Conservation (phyloP, 106 monocot genomes). For the Acorus calamus region DNA sequence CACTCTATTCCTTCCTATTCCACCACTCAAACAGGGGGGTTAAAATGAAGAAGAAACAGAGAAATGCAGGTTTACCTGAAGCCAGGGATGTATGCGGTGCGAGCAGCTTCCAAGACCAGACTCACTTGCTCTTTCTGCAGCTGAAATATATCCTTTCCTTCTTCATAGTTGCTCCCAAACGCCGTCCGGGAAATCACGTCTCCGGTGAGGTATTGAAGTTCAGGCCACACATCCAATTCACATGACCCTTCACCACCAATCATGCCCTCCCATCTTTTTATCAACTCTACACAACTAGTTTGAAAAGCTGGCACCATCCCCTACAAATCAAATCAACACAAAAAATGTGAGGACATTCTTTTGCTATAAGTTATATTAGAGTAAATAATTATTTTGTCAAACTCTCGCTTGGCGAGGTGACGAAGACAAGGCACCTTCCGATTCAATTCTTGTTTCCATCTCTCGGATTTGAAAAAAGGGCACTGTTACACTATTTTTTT, state of each 20-base stretch:
- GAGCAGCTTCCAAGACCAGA: slow-evolving; percentile 1
- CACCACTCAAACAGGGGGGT: no score
- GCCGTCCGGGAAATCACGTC: slow-evolving; percentile 39
- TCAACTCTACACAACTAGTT: slow-evolving; percentile 30
- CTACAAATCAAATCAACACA: slow-evolving; percentile 15
- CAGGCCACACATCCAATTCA: slow-evolving; percentile 42
- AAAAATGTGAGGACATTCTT: no score
- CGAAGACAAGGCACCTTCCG: no score
- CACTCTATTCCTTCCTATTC: no score
- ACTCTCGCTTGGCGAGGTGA: no score
- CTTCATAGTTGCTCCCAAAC: slow-evolving; percentile 38
- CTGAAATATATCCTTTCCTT: slow-evolving; percentile 37
- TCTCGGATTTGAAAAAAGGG: no score
- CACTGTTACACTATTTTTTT: no score
- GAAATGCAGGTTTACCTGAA: slow-evolving; percentile 12
- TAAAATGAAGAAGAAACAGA: no score
- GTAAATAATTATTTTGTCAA: no score
- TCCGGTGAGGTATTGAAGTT: slow-evolving; percentile 29
- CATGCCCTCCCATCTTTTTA: slow-evolving; percentile 32
- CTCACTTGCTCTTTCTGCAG: slow-evolving; percentile 29
- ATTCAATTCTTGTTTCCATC: no score
- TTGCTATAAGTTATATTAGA: no score
- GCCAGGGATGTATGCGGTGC: slow-evolving; percentile 19
- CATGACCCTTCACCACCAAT: slow-evolving; percentile 5
- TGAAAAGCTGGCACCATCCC: slow-evolving; percentile 49